Evolutionary conservation across 768 basidiomycete species (phyloP).

Genomic region (Tylopilus vinaceipallidus): DNA sequence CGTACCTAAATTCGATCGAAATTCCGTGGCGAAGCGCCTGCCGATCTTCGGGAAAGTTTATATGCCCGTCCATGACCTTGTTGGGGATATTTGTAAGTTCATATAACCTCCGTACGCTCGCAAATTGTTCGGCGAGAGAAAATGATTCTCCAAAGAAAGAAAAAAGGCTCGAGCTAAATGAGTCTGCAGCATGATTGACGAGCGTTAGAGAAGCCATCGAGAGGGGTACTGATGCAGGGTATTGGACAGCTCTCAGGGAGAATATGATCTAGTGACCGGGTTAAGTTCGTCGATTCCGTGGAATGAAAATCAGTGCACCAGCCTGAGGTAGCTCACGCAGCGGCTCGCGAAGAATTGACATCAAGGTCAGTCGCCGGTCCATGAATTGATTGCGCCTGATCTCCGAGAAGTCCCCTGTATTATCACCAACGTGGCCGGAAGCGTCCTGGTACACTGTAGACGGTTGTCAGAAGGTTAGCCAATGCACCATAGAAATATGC

Average conservation of each 20-base stretch:
- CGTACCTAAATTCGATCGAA: conserved; percentile 56
- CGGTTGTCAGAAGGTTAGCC: neutral
- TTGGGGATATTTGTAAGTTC: conserved; percentile 61
- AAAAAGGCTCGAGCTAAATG: conserved; percentile 52
- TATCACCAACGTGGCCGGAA: conserved; percentile 34
- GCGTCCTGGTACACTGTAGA: conserved; percentile 32
- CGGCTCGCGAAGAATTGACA: conserved; percentile 49
- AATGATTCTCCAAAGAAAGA: conserved; percentile 54
- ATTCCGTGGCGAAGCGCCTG: conserved; percentile 46
- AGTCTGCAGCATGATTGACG: conserved; percentile 50
- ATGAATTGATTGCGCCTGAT: conserved; percentile 32
- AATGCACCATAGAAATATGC: conserved; percentile 12
- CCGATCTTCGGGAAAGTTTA: conserved; percentile 50
- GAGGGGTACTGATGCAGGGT: conserved; percentile 59
- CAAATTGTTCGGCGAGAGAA: conserved; percentile 53
- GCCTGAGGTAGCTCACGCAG: conserved; percentile 63
- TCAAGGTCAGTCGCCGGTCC: conserved; percentile 27
- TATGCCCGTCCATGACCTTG: conserved; percentile 51
- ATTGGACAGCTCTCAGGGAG: conserved; percentile 58
- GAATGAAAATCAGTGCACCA: conserved; percentile 5
- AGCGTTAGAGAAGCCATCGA: conserved; percentile 64
- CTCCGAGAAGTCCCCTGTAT: conserved; percentile 38
- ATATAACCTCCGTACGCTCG: conserved; percentile 58
- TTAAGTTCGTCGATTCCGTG: conserved; percentile 4
- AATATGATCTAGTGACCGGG: conserved; percentile 49